These are phyloP conservation scores for Amanita molliuscula DNA, from an alignment of 768 basidiomycete genomes.

Conservation along the genomic window DNA sequence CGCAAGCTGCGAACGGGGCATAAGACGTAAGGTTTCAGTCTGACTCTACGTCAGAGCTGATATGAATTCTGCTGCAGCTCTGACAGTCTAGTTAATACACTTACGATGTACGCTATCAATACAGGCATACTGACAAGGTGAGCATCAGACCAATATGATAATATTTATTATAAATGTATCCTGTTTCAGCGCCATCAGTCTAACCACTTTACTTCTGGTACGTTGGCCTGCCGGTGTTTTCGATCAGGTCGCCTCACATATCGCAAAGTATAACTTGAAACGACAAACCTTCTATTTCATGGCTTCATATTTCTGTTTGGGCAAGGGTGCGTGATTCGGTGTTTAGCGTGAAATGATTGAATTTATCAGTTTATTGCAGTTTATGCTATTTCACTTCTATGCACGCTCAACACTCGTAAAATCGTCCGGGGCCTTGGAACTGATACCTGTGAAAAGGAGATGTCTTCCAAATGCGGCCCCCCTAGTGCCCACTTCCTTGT, in stretches of 20 bases:
- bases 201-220: conserved; percentile 28
- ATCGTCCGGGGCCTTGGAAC: conserved; percentile 40
- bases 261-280: conserved; percentile 37
- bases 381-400: conserved; percentile 29
- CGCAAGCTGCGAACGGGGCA: conserved; percentile 42
- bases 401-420: conserved; percentile 48
- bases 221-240: conserved; percentile 2
- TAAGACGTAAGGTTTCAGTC: conserved; percentile 18
- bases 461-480: conserved; percentile 10
- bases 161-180: background rate
- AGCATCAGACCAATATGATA: conserved; percentile 5
- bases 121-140: conserved; percentile 54
- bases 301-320: conserved; percentile 46
- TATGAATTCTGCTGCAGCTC: conserved; percentile 22
- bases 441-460: conserved; percentile 24
- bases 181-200: conserved; percentile 28
- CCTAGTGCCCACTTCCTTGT: conserved; percentile 15
- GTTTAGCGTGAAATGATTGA: background rate
- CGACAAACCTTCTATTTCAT: conserved; percentile 47
- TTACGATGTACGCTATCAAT: conserved; percentile 52
- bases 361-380: conserved; percentile 13
- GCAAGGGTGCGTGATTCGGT: conserved; percentile 34
- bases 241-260: background rate
- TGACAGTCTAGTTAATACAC: conserved; percentile 43
- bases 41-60: background rate